Evolutionary conservation across 176 grass and related monocot genomes (phyloP).

Genomic region (Paspalum vaginatum): DNA sequence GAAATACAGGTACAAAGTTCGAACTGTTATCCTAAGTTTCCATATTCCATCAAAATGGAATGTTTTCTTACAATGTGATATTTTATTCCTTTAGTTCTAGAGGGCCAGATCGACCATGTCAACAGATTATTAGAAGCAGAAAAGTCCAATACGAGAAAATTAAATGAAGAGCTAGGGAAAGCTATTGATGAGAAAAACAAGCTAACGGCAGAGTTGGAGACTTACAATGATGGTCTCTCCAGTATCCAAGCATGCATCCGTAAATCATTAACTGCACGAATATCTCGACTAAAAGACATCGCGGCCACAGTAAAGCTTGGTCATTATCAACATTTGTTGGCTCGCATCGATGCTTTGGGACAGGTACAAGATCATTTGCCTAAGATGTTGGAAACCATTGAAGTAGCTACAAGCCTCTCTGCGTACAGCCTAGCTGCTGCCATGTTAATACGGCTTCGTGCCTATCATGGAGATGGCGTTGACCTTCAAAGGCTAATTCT

Average conservation of each 20-base stretch:
- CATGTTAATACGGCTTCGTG: slow-evolving; percentile 1
- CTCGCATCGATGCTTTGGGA: slow-evolving; percentile 4
- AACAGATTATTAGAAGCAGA: slow-evolving; percentile 6
- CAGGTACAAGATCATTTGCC: background rate
- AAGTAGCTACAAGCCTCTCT: slow-evolving; percentile 10
- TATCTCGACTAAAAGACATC: slow-evolving; percentile 13
- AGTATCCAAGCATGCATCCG: slow-evolving; percentile 25
- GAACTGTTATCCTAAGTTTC: background rate
- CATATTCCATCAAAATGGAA: background rate
- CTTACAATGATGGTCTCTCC: background rate
- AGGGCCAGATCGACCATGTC: background rate
- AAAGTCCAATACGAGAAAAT: background rate
- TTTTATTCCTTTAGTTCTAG: slow-evolving; percentile 8
- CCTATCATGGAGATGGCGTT: slow-evolving; percentile 11
- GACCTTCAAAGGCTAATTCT: slow-evolving; percentile 25
- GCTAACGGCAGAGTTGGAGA: background rate
- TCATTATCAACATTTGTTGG: slow-evolving; percentile 25
- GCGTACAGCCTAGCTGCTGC: slow-evolving; percentile 5
- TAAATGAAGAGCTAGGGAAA: slow-evolving; percentile 1
- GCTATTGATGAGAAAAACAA: background rate
- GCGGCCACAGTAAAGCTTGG: background rate
- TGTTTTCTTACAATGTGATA: background rate
- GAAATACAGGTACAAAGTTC: background rate
- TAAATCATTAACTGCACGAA: background rate
- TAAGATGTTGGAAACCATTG: background rate